Evolutionary conservation across 2,329 filamentous ascomycete species (phyloP), one percentile per base, ranked within the genome.

Genomic region (Paracorniculantispora psalliotae): DNA sequence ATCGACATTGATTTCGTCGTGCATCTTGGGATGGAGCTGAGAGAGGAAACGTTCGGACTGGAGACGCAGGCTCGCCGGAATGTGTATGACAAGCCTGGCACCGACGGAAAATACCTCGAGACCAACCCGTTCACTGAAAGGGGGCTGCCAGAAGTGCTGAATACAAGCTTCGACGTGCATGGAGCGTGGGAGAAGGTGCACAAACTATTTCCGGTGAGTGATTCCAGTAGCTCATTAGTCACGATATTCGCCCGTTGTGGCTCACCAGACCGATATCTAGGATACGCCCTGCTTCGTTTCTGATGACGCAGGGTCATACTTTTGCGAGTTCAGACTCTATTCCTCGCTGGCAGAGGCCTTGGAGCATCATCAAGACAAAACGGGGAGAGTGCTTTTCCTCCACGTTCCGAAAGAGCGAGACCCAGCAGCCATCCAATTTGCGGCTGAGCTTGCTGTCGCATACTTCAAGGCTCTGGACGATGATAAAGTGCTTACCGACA

Each of bases 91-190:
- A 43, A 43, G 39, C 39, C 39, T 9, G 71, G 71, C 55, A 65
- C 71, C 0, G 63, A 78, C 54, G 65, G 71, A 51, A 67, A 69
- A 2, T 77, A 75, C 46, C 59, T 76, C 1, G 50, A 66, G 0
- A 65, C 65, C 7, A 43, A 43, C 39, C 39, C 39, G 39, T 43
- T 43, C 39, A 43, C 39, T n/a, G 39, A n/a, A 15, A n/a, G 19
- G 39, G 39, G 39, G 7, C 39, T 43, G 39, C 39, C 39, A 21
- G 39, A 21, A 43, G 39, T 43, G 39, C 39, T 43, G 17, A 43
- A 43, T 6, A 43, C 39, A 15, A n/a, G 39, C 39, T 43, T 43
- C 39, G 39, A 43, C 39, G 39, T 43, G 17, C 13, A 43, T 43
- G 39, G 7, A 21, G 39, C 39, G 19, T 43, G 39, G 39, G 39